Base-by-base conservation (phyloP, 768 basidiomycete species). In the Rhizopogon sp. region DNA sequence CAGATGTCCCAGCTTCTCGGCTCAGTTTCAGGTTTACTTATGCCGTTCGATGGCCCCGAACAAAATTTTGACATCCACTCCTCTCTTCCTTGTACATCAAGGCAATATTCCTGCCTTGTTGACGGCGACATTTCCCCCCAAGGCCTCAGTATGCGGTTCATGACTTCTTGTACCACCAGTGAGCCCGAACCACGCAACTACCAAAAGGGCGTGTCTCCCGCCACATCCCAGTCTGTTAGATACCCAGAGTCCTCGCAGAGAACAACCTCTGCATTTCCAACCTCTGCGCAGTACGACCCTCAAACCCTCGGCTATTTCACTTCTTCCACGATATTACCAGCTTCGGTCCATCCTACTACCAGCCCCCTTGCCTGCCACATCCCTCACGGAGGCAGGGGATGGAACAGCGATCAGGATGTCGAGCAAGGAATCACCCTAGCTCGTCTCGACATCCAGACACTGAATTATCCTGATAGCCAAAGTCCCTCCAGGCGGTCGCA, bases 181-280 rank as follows among this genome's bases (percentile, higher is more conserved):
- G 66, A 60, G 64, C 61, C 59, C 61, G 60, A 66, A 60, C 49
- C 60, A 57, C 62, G 62, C 60, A 67, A 61, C 58, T 58, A 68
- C 57, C 62, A 50, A 43, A 59, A 54, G 28, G 60, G 52, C 20
- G 49, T 43, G 54, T 39, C 50, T 8, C 47, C 57, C 22, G 60
- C 59, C 47, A 51, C 58, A n/a, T 43, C 37, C 16, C 49, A 57
- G 14, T 39, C 52, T 35, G 53, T 62, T 1, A 55, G 33, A 0
- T 71, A 68, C 46, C 69, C 69, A 2, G 67, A 65, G 43, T 70
- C 69, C 0, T 67, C 69, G 2, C 69, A 72, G 31, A 64, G 69
- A 28, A 62, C 70, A 29, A 65, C 66, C 2, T 64, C 70, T 2
- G 53, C 60, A 53, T 45, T 55, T 35, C 50, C 60, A 49, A 53